Evolutionary conservation across 148 eudicot species (phyloP).

Genomic region (Fagopyrum esculentum): DNA sequence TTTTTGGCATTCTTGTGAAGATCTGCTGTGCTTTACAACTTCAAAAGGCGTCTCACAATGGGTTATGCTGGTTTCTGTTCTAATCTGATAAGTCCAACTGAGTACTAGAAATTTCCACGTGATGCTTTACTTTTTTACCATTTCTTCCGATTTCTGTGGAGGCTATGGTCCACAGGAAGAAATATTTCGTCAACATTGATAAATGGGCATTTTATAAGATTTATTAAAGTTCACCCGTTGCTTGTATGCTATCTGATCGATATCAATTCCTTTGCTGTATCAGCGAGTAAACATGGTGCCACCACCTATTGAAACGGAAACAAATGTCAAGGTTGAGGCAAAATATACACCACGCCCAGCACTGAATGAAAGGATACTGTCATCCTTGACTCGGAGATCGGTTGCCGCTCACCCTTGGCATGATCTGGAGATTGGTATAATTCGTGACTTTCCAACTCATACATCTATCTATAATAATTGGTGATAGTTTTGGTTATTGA

Average conservation of each 20-base stretch:
- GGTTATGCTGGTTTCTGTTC: not conserved
- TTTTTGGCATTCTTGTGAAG: not conserved
- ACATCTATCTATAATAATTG: not conserved
- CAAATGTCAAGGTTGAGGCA: constrained; percentile 18
- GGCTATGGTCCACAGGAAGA: too few species aligned
- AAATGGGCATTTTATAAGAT: not conserved
- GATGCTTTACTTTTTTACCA: too few species aligned
- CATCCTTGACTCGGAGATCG: constrained; percentile 62
- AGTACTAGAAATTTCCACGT: too few species aligned
- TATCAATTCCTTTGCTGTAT: not conserved
- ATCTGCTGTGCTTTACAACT: too few species aligned
- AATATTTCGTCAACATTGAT: not conserved
- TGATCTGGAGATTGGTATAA: constrained; percentile 75
- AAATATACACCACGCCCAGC: constrained; percentile 29
- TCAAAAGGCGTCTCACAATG: too few species aligned
- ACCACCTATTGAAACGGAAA: constrained; percentile 44
- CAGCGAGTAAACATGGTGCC: constrained; percentile 38
- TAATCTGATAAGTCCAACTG: not conserved
- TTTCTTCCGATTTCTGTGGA: too few species aligned
- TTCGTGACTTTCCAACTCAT: not conserved
- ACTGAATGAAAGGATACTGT: constrained; percentile 61
- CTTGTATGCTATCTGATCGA: not conserved
- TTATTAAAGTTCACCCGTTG: not conserved
- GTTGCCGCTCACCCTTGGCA: constrained; percentile 92
- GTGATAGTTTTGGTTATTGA: not conserved